Conservation (phyloP, 495 filamentous ascomycete species). For the Margaritispora aquatica region DNA sequence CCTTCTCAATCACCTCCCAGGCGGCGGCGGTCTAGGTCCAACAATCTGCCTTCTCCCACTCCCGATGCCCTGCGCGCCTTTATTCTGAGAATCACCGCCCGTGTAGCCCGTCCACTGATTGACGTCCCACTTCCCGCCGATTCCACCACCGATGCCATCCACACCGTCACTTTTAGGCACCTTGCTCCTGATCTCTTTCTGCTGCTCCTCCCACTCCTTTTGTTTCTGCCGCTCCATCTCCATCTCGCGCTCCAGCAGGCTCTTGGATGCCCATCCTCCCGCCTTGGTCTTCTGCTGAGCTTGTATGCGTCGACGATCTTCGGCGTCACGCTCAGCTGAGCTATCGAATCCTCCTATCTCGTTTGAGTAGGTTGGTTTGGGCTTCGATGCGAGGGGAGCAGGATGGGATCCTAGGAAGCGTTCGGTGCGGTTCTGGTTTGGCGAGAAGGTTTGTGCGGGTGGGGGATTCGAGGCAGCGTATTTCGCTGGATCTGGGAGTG, state of each 20-base stretch:
- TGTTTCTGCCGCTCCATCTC: constrained; percentile 90
- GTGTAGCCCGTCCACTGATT: constrained; percentile 79
- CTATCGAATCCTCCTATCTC: constrained; percentile 39
- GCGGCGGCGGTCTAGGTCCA: constrained; percentile 62
- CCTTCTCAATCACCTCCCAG: constrained; percentile 17
- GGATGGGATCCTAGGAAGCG: constrained; percentile 36
- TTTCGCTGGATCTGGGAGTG: constrained; percentile 44
- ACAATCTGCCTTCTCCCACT: constrained; percentile 77
- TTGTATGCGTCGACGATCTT: constrained; percentile 58
- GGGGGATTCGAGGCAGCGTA: constrained; percentile 24
- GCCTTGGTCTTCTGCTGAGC: constrained; percentile 65
- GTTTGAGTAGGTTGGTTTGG: constrained; percentile 46
- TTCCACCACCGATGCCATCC: constrained; percentile 46
- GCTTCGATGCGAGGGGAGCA: constrained; percentile 26
- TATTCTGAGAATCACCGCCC: constrained; percentile 80
- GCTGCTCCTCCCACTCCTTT: constrained; percentile 90
- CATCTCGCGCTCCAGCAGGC: constrained; percentile 90
- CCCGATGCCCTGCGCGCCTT: constrained; percentile 61
- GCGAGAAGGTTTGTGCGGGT: constrained; percentile 12
- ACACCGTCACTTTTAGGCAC: constrained; percentile 40
- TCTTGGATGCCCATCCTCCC: constrained; percentile 71
- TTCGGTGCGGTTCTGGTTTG: constrained; percentile 36
- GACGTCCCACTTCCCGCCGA: constrained; percentile 72
- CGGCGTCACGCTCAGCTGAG: constrained; percentile 59
- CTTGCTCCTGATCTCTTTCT: constrained; percentile 61